A percentile compares a stretch with the other conserved stretches of the same genome.
Evolutionary conservation across 306 rosid species (phyloP).

Genomic region (Hylodesmum podocarpum): DNA sequence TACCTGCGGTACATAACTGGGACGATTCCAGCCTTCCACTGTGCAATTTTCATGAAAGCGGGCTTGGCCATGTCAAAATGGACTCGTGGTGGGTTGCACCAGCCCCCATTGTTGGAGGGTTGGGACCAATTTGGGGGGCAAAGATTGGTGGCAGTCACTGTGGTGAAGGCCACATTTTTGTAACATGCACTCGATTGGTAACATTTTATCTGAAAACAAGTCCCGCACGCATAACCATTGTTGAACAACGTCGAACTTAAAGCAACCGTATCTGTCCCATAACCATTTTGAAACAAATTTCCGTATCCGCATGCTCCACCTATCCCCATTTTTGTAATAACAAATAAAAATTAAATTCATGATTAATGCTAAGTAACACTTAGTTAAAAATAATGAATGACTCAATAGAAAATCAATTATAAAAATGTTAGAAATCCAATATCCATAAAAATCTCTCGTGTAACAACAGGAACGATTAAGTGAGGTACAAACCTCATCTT

Average conservation of each 20-base stretch:
- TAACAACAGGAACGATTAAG: too few species aligned
- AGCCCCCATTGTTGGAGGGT: slow-evolving; percentile 73
- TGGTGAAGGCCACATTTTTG: slow-evolving; percentile 42
- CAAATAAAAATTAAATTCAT: background rate
- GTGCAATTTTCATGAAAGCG: slow-evolving; percentile 84
- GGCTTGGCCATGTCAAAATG: slow-evolving; percentile 97
- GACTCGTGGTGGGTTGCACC: slow-evolving; percentile 89
- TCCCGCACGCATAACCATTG: slow-evolving; percentile 82
- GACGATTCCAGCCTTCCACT: slow-evolving; percentile 79
- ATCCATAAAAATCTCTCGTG: too few species aligned
- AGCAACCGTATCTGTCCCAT: slow-evolving; percentile 77
- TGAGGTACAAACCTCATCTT: too few species aligned
- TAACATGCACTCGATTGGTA: slow-evolving; percentile 56
- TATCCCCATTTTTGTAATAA: background rate
- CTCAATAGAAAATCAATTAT: too few species aligned
- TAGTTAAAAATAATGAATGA: too few species aligned
- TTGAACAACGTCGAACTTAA: slow-evolving; percentile 79
- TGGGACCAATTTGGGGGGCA: slow-evolving; percentile 88
- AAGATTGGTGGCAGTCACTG: slow-evolving; percentile 85
- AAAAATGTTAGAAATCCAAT: too few species aligned
- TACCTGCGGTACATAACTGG: slow-evolving; percentile 81
- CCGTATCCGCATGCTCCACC: slow-evolving; percentile 98
- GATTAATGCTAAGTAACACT: too few species aligned
- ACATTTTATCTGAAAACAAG: slow-evolving; percentile 78
- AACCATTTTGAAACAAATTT: slow-evolving; percentile 71